A percentile compares a stretch with the other conserved stretches of the same genome.
phyloP scores from a whole-genome alignment of 495 filamentous ascomycete species.

The Poronia punctata region DNA sequence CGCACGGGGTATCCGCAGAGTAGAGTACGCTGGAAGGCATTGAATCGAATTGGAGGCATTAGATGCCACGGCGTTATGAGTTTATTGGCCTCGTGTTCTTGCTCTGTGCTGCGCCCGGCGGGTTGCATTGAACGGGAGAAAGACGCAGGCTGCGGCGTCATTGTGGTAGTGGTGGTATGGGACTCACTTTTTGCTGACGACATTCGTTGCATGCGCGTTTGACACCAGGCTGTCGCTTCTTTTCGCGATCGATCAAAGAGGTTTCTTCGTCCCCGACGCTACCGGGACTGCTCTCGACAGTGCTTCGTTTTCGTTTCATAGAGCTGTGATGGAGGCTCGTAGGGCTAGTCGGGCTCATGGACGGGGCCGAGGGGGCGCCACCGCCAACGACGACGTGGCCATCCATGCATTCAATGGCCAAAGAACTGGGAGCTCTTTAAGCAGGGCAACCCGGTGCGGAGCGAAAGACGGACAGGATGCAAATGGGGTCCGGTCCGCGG shows the following conservation, averaged over 20 bases:
- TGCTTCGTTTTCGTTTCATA: constrained; percentile 43
- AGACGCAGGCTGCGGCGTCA: too few relatives aligned
- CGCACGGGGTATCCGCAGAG: constrained; percentile 5
- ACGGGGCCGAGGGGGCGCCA: constrained; percentile 29
- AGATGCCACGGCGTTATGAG: too few relatives aligned
- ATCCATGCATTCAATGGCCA: constrained; percentile 33
- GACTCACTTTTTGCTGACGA: constrained; percentile 82
- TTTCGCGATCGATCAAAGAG: constrained; percentile 49
- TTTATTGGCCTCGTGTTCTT: too few relatives aligned
- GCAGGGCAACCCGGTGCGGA: constrained; percentile 13
- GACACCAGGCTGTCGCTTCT: constrained; percentile 62
- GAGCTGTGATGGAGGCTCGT: constrained; percentile 38
- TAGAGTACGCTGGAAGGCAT: too few relatives aligned
- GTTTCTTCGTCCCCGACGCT: constrained; percentile 59
- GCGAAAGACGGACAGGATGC: constrained; percentile 13
- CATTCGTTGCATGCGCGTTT: constrained; percentile 94
- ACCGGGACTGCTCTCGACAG: constrained; percentile 60
- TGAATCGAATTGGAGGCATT: too few relatives aligned
- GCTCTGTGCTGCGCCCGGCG: too few relatives aligned
- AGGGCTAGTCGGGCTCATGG: constrained; percentile 35
- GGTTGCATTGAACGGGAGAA: too few relatives aligned
- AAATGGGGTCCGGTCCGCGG: constrained; percentile 19
- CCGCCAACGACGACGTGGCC: constrained; percentile 29
- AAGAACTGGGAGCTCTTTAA: constrained; percentile 2
- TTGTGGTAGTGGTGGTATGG: background rate